These are phyloP conservation scores for Russula compacta DNA, from an alignment of 768 basidiomycete genomes.

Conservation along the genomic window DNA sequence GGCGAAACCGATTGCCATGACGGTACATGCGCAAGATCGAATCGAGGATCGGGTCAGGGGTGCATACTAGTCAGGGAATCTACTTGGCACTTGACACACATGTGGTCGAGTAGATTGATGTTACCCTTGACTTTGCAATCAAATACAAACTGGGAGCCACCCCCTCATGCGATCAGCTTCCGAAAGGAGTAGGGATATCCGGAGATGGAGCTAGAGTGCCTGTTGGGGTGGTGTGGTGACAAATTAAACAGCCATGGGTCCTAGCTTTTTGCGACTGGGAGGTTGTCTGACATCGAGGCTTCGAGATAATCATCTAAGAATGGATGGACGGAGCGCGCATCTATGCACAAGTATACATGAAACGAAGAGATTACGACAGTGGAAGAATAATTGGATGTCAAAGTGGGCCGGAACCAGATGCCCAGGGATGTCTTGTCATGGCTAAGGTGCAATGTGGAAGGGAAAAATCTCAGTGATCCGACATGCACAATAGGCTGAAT, in stretches of 20 bases:
- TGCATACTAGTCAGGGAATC: background rate
- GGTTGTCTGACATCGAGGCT: conserved; percentile 3
- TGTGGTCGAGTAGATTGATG: background rate
- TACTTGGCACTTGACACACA: background rate
- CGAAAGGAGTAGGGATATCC: background rate
- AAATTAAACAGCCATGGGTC: background rate
- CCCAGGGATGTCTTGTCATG: background rate
- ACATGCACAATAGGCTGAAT: background rate
- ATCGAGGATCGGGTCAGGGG: background rate
- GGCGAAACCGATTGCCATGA: conserved; percentile 1
- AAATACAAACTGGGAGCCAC: conserved; percentile 1
- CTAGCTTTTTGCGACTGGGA: background rate
- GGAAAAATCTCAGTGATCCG: background rate
- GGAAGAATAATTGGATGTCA: background rate
- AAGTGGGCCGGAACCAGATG: background rate
- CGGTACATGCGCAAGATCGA: background rate
- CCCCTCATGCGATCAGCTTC: conserved; percentile 5
- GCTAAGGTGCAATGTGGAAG: background rate
- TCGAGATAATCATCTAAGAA: conserved; percentile 8
- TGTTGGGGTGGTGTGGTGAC: background rate
- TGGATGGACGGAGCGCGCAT: conserved; percentile 15
- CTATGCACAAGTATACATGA: background rate
- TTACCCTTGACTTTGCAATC: conserved; percentile 1
- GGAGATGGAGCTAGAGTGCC: background rate
- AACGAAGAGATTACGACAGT: conserved; percentile 9